Base-by-base conservation (phyloP, 306 rosid genomes). In the Rosa multiflora region DNA sequence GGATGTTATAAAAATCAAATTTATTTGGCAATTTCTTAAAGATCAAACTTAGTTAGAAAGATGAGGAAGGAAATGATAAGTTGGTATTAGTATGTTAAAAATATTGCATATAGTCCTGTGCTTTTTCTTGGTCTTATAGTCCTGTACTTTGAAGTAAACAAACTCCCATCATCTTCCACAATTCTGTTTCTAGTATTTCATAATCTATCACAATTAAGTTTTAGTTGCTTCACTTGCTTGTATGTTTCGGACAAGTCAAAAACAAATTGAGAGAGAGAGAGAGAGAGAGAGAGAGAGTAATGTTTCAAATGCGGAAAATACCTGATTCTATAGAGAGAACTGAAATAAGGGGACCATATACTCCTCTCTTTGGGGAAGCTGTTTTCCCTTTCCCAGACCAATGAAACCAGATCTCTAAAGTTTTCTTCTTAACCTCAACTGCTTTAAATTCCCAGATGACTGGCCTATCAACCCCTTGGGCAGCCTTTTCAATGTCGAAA, bases 381-480 rank as follows among this genome's bases (percentile, higher is more conserved):
- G 81, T 79, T 44, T 90, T 90, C 47, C 94, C 94, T 73, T 86
- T 88, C 68, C 88, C 89, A 37, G 91, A 87, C 90, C 90, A 90
- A 76, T 88, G 85, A 58, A 90, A 86, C 20, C 83, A 90, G 32
- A 88, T 80, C 78, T 82, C 83, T 61, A 88, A 20, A 74, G 69
- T 77, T 72, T 82, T 85, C 40, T 86, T 56, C 9, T 74, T 62
- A 12, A 88, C 88, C 67, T 73, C 46, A 58, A 47, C 51, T 37
- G 86, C 90, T 67, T 74, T 81, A 72, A 77, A 35, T 26, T 52
- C n/a, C 52, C 56, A 2, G 29, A 51, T 5, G 76, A 85, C 42
- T 61, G 32, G 78, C 80, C 81, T 85, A 79, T 89, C 85, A 75
- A 3, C 76, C 59, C 76, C 72, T 8, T 83, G 78, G 15, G 85